Evolutionary conservation across 2,329 filamentous ascomycete species (phyloP).

Genomic region (Corynespora cassiicola): DNA sequence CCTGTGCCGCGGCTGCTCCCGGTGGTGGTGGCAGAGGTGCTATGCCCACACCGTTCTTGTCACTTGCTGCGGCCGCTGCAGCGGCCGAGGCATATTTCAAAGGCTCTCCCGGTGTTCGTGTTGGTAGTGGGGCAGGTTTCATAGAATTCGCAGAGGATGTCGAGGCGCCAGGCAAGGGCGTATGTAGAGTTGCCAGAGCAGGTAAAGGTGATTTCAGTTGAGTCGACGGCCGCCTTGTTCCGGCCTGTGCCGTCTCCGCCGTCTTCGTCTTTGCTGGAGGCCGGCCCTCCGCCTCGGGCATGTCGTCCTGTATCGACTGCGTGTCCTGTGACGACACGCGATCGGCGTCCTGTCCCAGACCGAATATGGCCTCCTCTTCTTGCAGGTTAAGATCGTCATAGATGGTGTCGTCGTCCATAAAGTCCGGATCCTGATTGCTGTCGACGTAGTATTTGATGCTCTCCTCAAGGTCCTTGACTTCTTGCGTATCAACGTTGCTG

Average conservation of each 20-base stretch:
- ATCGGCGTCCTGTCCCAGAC: conserved; percentile 81
- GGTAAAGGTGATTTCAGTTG: conserved; percentile 94
- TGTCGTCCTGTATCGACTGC: conserved; percentile 88
- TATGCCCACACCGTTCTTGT: conserved; percentile 89
- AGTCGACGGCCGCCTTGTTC: conserved; percentile 76
- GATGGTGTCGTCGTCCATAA: conserved; percentile 90
- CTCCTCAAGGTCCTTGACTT: conserved; percentile 88
- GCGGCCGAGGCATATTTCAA: conserved; percentile 97
- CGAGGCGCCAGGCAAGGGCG: conserved; percentile 67
- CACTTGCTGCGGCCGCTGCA: conserved; percentile 87
- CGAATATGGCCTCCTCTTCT: conserved; percentile 88
- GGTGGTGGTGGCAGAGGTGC: conserved; percentile 91
- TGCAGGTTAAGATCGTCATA: conserved; percentile 94
- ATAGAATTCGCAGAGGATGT: conserved; percentile 70
- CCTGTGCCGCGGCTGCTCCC: conserved; percentile 56
- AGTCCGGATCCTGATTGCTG: conserved; percentile 86
- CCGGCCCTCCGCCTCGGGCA: conserved; percentile 65
- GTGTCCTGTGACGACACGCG: conserved; percentile 93
- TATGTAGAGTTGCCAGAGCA: conserved; percentile 88
- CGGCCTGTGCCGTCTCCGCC: conserved; percentile 64
- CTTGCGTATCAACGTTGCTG: conserved; percentile 83
- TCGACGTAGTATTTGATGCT: conserved; percentile 95
- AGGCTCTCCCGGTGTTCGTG: conserved; percentile 84
- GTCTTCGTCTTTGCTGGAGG: conserved; percentile 61
- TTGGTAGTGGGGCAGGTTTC: conserved; percentile 91